These are phyloP conservation scores for Candida quercuum DNA, from an alignment of 805 yeast species.

Conservation along the genomic window DNA sequence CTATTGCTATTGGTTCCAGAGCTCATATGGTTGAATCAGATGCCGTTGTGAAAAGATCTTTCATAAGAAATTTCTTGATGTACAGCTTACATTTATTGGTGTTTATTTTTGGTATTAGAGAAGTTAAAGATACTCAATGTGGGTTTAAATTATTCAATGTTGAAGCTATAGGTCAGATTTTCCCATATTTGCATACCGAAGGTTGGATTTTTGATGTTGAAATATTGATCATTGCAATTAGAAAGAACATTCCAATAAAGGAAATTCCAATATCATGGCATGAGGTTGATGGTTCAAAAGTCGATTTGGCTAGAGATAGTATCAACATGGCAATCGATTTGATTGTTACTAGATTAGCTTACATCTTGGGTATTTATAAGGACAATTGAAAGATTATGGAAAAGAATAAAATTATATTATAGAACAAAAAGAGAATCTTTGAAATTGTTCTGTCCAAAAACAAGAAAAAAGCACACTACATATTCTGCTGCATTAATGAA, in stretches of 20 bases:
- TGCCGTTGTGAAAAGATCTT: conserved; percentile 92
- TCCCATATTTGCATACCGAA: conserved; percentile 92
- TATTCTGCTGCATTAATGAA: no score
- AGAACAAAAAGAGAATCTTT: not conserved
- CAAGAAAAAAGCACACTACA: no score
- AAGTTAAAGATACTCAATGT: conserved; percentile 91
- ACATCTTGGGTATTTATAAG: conserved; percentile 74
- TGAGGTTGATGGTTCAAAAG: conserved; percentile 92
- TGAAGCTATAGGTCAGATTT: conserved; percentile 55
- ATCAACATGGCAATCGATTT: conserved; percentile 91
- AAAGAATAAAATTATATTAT: not conserved
- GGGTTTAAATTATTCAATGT: conserved; percentile 91
- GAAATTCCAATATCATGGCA: conserved; percentile 95
- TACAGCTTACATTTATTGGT: conserved; percentile 85
- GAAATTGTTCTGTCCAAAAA: no score
- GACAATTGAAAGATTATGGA: conserved; percentile 17
- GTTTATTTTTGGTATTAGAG: conserved; percentile 81
- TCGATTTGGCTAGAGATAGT: conserved; percentile 86
- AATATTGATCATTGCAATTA: conserved; percentile 71
- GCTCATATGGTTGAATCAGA: conserved; percentile 96
- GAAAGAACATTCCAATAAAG: conserved; percentile 57
- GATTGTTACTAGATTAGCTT: conserved; percentile 86
- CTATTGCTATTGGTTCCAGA: conserved; percentile 83
- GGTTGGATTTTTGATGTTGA: conserved; percentile 99
- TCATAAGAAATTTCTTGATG: conserved; percentile 87